Evolutionary conservation across 2,329 filamentous ascomycete genomes (phyloP).

Genomic region (Fusarium robinianum): DNA sequence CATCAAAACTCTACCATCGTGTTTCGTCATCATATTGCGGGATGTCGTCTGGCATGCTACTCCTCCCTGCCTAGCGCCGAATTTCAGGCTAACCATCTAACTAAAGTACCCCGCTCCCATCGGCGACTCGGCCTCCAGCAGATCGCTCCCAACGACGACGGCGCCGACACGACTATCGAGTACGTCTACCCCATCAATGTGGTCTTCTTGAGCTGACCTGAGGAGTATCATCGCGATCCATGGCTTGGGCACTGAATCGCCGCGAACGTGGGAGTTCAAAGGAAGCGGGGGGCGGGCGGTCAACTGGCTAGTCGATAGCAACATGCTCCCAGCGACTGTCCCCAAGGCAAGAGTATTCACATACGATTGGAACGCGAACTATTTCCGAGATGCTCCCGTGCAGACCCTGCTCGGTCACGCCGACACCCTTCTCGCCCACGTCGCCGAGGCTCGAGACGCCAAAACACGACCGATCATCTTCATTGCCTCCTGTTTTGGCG

Average conservation of each 20-base stretch:
- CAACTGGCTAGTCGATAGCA: constrained; percentile 5
- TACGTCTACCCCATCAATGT: neutral
- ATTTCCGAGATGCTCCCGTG: constrained; percentile 1
- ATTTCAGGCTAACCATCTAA: neutral
- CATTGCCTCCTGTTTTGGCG: constrained; percentile 14
- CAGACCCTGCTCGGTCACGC: constrained; percentile 5
- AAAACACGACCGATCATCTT: constrained; percentile 8
- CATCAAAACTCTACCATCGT: too few relatives aligned
- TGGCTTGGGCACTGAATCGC: constrained; percentile 8
- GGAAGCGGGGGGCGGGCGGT: neutral
- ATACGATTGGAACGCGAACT: constrained; percentile 14
- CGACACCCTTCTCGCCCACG: constrained; percentile 3
- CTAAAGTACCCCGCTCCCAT: neutral
- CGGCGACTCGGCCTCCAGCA: neutral
- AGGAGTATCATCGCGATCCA: constrained; percentile 13
- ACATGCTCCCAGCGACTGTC: constrained; percentile 7
- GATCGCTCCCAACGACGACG: neutral
- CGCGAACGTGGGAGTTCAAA: constrained; percentile 9
- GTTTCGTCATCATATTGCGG: neutral
- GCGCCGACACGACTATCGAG: constrained; percentile 1
- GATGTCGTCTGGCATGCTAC: neutral
- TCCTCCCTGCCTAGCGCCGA: neutral
- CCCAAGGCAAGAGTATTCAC: constrained; percentile 10
- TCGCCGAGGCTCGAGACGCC: neutral
- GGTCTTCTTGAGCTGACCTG: neutral